Conservation (phyloP, 1,139 yeast species). For the Magnusiomyces magnusii region DNA sequence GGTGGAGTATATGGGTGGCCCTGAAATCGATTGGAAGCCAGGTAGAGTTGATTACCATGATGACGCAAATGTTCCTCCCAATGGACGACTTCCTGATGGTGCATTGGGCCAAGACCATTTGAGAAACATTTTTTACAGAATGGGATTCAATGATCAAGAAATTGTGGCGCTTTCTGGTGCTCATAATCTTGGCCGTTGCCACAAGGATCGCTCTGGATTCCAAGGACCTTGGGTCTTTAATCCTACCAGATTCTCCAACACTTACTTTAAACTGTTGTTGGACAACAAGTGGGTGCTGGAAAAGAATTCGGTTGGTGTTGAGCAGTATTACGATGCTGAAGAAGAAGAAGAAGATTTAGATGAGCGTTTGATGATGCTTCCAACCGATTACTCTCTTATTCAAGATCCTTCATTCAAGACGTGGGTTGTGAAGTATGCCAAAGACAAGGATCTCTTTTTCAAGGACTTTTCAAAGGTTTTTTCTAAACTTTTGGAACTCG, state of each 20-base stretch:
- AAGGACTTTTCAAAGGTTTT: slow-evolving; percentile 49
- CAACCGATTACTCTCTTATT: slow-evolving; percentile 52
- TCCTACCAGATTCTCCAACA: slow-evolving; percentile 73
- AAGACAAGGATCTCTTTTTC: slow-evolving; percentile 45
- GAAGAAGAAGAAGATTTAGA: slow-evolving; percentile 28
- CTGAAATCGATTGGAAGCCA: slow-evolving; percentile 48
- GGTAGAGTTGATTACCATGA: slow-evolving; percentile 56
- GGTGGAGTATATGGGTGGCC: slow-evolving; percentile 55
- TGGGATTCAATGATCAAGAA: slow-evolving; percentile 60
- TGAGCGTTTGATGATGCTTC: slow-evolving; percentile 54
- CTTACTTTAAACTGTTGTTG: slow-evolving; percentile 61
- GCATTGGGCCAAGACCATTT: slow-evolving; percentile 47
- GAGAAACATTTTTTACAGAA: slow-evolving; percentile 46
- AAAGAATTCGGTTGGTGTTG: slow-evolving; percentile 46
- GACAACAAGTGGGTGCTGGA: slow-evolving; percentile 69
- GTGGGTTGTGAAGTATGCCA: slow-evolving; percentile 50
- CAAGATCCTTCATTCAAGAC: slow-evolving; percentile 42
- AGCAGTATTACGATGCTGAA: slow-evolving; percentile 71
- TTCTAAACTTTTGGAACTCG: slow-evolving; percentile 51
- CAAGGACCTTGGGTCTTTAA: slow-evolving; percentile 94
- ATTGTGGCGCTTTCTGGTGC: slow-evolving; percentile 59
- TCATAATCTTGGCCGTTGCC: slow-evolving; percentile 62
- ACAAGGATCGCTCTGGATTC: slow-evolving; percentile 48
- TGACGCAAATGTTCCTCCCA: slow-evolving; percentile 47
- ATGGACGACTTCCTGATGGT: slow-evolving; percentile 57